Evolutionary conservation across 2,329 filamentous ascomycete genomes (phyloP).

Genomic region (Cladosporium sp.): DNA sequence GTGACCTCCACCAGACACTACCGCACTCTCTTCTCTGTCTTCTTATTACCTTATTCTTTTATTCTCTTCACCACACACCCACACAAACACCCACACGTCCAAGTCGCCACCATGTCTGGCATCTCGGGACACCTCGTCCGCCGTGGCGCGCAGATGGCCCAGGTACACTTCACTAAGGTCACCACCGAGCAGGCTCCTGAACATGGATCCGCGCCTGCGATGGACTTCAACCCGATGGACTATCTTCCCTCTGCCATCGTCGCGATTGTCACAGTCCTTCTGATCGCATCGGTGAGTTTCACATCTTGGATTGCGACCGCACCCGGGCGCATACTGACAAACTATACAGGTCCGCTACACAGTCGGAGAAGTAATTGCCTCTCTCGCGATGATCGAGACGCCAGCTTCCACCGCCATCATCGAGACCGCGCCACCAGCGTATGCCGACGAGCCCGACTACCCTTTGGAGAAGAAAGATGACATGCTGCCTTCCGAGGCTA

Average conservation of each 20-base stretch:
- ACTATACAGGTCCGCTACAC: constrained; percentile 50
- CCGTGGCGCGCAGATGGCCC: constrained; percentile 34
- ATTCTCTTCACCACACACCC: background rate
- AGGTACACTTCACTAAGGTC: constrained; percentile 28
- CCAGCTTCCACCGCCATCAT: constrained; percentile 53
- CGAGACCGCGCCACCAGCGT: constrained; percentile 43
- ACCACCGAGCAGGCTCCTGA: constrained; percentile 25
- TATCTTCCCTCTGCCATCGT: constrained; percentile 37
- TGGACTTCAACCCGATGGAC: constrained; percentile 31
- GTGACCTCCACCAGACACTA: background rate
- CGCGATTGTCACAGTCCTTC: constrained; percentile 43
- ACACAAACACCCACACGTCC: background rate
- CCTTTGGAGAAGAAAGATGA: constrained; percentile 41
- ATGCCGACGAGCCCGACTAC: constrained; percentile 53
- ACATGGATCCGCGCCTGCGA: constrained; percentile 20
- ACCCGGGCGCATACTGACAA: constrained; percentile 16
- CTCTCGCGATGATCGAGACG: constrained; percentile 65
- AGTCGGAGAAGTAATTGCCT: constrained; percentile 59
- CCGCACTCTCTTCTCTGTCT: background rate
- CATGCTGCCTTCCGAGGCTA: constrained; percentile 31
- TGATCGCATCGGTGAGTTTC: constrained; percentile 42
- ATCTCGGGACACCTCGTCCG: constrained; percentile 40
- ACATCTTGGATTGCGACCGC: background rate
- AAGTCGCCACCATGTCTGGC: constrained; percentile 43
- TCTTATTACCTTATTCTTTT: background rate